phyloP scores from a whole-genome alignment of 2,329 filamentous ascomycete species.

The Pseudogymnoascus pannorum region DNA sequence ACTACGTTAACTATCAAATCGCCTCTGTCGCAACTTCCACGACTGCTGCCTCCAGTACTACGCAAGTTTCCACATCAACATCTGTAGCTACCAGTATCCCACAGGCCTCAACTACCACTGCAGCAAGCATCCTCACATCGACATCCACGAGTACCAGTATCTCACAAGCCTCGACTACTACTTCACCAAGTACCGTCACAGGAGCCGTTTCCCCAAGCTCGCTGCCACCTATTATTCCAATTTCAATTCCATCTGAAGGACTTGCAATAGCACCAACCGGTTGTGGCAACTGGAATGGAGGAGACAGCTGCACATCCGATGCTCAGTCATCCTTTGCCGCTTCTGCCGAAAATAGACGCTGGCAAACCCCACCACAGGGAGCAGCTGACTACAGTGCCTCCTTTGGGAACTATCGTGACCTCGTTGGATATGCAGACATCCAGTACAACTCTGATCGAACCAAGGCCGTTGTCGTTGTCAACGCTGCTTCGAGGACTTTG shows the following conservation, averaged over 20 bases:
- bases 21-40: slow-evolving; percentile 10
- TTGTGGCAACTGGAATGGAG: slow-evolving; percentile 26
- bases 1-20: slow-evolving; percentile 22
- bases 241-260: slow-evolving; percentile 20
- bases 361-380: slow-evolving; percentile 25
- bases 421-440: slow-evolving; percentile 27
- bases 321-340: slow-evolving; percentile 18
- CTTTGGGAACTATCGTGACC: slow-evolving; percentile 24
- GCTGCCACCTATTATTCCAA: slow-evolving; percentile 21
- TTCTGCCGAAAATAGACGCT: slow-evolving; percentile 24
- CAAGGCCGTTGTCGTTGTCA: slow-evolving; percentile 23
- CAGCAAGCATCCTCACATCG: too few relatives aligned
- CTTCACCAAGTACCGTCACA: neutral
- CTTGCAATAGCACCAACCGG: slow-evolving; percentile 21
- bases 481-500: slow-evolving; percentile 24
- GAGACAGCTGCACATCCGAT: slow-evolving; percentile 21
- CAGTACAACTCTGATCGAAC: slow-evolving; percentile 25
- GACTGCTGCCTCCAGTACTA: neutral
- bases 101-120: slow-evolving; percentile 4
- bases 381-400: slow-evolving; percentile 19
- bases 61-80: neutral
- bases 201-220: slow-evolving; percentile 14
- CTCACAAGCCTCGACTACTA: neutral
- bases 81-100: neutral
- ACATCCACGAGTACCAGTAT: too few relatives aligned